phyloP scores from a whole-genome alignment of 148 eudicot species.

The Chenopodium album region DNA sequence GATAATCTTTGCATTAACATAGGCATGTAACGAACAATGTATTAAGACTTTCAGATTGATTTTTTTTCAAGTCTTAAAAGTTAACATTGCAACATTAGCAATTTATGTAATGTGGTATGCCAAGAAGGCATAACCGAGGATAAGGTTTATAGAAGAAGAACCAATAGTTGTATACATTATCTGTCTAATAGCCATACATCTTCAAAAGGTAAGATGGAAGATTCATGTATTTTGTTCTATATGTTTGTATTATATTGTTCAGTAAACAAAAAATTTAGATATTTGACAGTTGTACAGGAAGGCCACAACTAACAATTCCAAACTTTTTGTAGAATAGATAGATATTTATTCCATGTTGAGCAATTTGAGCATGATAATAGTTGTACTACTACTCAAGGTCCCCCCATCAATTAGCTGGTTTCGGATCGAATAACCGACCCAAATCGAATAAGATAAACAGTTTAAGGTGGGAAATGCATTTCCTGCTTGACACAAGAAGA shows the following conservation, averaged over 20 bases:
- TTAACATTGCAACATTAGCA: constrained; percentile 2
- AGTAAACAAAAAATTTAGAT: neutral
- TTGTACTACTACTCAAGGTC: neutral
- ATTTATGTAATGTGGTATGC: neutral
- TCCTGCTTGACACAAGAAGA: neutral
- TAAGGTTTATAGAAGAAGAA: constrained; percentile 6
- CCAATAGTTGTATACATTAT: constrained; percentile 12
- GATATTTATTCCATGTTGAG: neutral
- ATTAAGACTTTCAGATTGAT: neutral
- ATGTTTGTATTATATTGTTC: neutral
- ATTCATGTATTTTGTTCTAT: neutral
- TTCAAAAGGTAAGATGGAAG: neutral
- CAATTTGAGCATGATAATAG: neutral
- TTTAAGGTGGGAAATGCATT: neutral
- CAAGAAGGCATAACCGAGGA: constrained; percentile 14
- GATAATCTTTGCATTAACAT: neutral
- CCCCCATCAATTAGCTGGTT: neutral
- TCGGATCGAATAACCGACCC: neutral
- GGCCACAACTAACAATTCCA: neutral
- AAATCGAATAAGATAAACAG: neutral
- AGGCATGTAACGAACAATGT: neutral
- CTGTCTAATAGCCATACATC: neutral
- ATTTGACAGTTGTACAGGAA: neutral
- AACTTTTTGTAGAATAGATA: neutral
- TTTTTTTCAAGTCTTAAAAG: neutral